A percentile compares a stretch with the other conserved stretches of the same genome.
phyloP scores from a whole-genome alignment of 768 basidiomycete genomes.

The Xanthoconium stramineum region DNA sequence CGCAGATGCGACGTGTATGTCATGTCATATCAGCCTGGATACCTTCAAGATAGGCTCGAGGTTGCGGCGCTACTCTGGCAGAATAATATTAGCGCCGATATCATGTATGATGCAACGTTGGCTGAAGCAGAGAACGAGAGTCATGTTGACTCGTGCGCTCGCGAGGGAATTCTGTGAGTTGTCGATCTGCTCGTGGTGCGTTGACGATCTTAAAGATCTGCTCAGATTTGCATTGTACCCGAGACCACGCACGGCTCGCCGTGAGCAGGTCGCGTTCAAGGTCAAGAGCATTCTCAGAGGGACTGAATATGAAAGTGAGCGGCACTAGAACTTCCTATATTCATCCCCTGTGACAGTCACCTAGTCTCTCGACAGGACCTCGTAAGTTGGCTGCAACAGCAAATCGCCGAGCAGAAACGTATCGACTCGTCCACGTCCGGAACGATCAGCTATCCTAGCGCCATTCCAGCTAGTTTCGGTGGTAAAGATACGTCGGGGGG shows the following conservation, averaged over 20 bases:
- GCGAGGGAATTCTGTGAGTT: constrained; percentile 80
- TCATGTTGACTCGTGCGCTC: constrained; percentile 61
- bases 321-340: background rate
- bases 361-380: constrained; percentile 65
- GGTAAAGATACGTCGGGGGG: constrained; percentile 34
- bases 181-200: background rate
- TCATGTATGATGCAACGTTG: constrained; percentile 81
- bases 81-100: constrained; percentile 78
- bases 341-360: constrained; percentile 24
- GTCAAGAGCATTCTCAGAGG: constrained; percentile 81
- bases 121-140: constrained; percentile 61
- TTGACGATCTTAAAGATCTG: constrained; percentile 39
- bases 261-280: constrained; percentile 70
- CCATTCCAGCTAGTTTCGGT: constrained; percentile 29
- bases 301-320: constrained; percentile 69
- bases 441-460: constrained; percentile 43
- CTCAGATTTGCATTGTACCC: constrained; percentile 52
- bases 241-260: constrained; percentile 50
- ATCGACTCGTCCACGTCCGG: constrained; percentile 66
- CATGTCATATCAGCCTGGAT: constrained; percentile 72
- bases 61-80: constrained; percentile 76
- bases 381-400: constrained; percentile 69
- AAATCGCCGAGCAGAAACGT: constrained; percentile 77
- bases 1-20: constrained; percentile 85
- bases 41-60: constrained; percentile 74